A percentile compares a stretch with the other conserved stretches of the same genome.
phyloP scores from a whole-genome alignment of 495 filamentous ascomycete species.

The Tetracladium marchalianum region DNA sequence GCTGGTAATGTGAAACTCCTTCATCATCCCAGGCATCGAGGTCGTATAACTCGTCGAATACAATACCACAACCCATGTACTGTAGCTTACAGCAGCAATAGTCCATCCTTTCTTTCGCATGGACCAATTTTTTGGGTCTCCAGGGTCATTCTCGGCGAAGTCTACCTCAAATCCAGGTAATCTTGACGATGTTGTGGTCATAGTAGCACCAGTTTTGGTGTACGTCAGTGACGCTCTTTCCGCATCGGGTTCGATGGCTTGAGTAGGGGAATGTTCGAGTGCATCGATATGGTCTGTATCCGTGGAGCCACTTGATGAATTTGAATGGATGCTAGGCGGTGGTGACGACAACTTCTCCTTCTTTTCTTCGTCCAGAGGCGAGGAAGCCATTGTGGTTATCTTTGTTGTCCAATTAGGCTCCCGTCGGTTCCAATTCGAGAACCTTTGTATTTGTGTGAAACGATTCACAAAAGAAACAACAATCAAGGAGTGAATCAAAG shows the following conservation, averaged over 20 bases:
- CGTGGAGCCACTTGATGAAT: slow-evolving; percentile 8
- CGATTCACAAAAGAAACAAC: too few species aligned
- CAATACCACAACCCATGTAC: slow-evolving; percentile 68
- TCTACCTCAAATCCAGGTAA: slow-evolving; percentile 67
- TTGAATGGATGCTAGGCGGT: slow-evolving; percentile 9
- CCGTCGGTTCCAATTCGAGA: too few species aligned
- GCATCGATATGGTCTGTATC: slow-evolving; percentile 25
- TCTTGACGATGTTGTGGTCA: slow-evolving; percentile 47
- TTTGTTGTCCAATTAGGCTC: too few species aligned
- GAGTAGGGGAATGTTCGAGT: slow-evolving; percentile 27
- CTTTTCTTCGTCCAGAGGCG: slow-evolving; percentile 1
- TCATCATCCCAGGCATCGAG: slow-evolving; percentile 53
- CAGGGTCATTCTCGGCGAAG: slow-evolving; percentile 55
- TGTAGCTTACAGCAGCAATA: slow-evolving; percentile 56
- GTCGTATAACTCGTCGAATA: slow-evolving; percentile 80
- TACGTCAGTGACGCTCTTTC: slow-evolving; percentile 12
- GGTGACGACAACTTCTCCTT: slow-evolving; percentile 2
- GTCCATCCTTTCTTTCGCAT: slow-evolving; percentile 54
- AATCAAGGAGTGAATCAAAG: too few species aligned
- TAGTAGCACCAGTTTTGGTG: slow-evolving; percentile 31
- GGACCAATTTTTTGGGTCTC: slow-evolving; percentile 71
- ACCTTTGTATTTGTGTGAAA: too few species aligned
- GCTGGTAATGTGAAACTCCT: slow-evolving; percentile 48
- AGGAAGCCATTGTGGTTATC: background rate
- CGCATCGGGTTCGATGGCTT: slow-evolving; percentile 19